Evolutionary conservation across 345 rosid genomes (phyloP), one percentile per base, ranked within the genome.

Genomic region (Brassica carinata): DNA sequence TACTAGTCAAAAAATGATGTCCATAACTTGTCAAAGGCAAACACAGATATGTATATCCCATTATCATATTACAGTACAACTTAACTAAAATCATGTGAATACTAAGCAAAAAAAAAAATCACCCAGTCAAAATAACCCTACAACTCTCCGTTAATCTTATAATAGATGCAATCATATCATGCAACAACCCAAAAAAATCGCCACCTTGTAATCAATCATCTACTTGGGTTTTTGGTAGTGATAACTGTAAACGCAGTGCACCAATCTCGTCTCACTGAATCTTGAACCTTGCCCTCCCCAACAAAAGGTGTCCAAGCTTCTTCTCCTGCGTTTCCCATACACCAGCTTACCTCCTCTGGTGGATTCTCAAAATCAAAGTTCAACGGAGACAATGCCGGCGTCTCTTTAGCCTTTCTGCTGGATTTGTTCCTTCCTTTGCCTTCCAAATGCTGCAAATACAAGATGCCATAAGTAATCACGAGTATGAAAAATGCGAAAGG

Each of bases 281-380:
- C 88, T 3, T 85, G 81, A 57, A 90, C 91, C 84, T 74, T 81
- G 27, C 75, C 62, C 2, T 81, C 85, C 17, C 79, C 86, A 45
- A 83, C 27, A 68, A 62, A 81, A 27, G 94, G 93, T 62, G 79
- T 81, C 97, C 97, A 93, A 1, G 72, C 29, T 70, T 84, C 87
- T 13, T 65, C 74, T n/a, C 55, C 71, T 5, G 73, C 72, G 51
- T 81, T 76, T 15, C 75, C 17, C 67, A 88, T 73, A 9, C 72
- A 74, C 98, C 98, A 93, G 83, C 76, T 84, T 13, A 89, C 84
- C 79, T 83, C 77, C 67, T 84, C 89, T 0, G 97, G 97, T 38
- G 85, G 84, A 48, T 83, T 84, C 2, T 18, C 27, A 67, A 80
- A 85, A 84, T 93, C 97, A 71, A 91, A 91, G 73, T 78, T 74